These are phyloP conservation scores for Mycosphaerelloides madeirae DNA, from an alignment of 2,329 filamentous ascomycete genomes.

Conservation along the genomic window DNA sequence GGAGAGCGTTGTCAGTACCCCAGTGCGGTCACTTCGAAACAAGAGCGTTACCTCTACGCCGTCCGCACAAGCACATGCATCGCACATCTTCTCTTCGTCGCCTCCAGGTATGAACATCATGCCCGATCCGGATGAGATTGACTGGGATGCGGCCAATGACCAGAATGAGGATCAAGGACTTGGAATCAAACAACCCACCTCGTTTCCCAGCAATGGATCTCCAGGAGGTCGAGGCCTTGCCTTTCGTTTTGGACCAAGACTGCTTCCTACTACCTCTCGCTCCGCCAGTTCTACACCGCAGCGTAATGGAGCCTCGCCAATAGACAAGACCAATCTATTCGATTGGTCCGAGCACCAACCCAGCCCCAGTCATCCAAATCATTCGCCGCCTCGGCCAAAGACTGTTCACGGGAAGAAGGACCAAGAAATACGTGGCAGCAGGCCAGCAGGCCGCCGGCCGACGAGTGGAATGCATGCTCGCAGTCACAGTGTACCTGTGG, in stretches of 20 bases:
- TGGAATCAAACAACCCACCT: constrained; percentile 31
- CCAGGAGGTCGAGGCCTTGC: constrained; percentile 11
- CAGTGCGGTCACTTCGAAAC: constrained; percentile 40
- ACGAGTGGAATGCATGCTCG: constrained; percentile 68
- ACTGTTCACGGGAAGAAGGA: constrained; percentile 75
- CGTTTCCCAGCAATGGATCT: constrained; percentile 10
- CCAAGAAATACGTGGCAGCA: constrained; percentile 64
- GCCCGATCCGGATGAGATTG: constrained; percentile 33
- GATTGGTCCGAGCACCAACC: constrained; percentile 60
- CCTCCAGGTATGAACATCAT: constrained; percentile 40
- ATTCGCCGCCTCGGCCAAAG: constrained; percentile 60
- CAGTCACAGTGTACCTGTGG: constrained; percentile 74
- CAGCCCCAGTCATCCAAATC: constrained; percentile 59
- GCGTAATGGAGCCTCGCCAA: constrained; percentile 32
- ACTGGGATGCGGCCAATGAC: constrained; percentile 35
- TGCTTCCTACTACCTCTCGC: constrained; percentile 23
- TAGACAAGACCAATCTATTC: constrained; percentile 60
- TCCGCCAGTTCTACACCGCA: constrained; percentile 36
- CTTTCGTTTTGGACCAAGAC: constrained; percentile 23
- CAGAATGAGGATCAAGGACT: constrained; percentile 25
- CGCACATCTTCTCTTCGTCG: constrained; percentile 39
- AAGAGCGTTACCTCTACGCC: constrained; percentile 33
- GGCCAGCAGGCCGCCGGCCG: constrained; percentile 60
- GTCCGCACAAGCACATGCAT: constrained; percentile 31
- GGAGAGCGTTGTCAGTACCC: constrained; percentile 45